Evolutionary conservation across 768 basidiomycete species (phyloP).

Genomic region (Xerocomus brunneocitrinus): DNA sequence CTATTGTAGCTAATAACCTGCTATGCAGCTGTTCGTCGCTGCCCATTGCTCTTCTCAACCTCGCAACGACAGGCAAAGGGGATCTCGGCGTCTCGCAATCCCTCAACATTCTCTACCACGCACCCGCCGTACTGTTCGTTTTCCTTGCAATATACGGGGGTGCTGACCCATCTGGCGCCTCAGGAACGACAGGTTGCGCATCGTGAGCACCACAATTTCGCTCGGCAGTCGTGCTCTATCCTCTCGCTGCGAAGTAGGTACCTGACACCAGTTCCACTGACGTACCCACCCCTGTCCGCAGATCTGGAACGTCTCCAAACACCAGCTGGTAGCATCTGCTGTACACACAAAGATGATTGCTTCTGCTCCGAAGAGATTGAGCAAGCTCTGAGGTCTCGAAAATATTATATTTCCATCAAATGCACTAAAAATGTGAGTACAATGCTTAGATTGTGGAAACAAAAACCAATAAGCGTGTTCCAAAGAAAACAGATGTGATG

Average conservation of each 20-base stretch:
- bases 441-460: conserved; percentile 2
- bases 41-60: conserved; percentile 34
- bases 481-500: neutral
- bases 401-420: conserved; percentile 11
- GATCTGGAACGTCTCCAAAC: conserved; percentile 55
- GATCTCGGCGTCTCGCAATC: conserved; percentile 45
- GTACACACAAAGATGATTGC: conserved; percentile 41
- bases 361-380: neutral
- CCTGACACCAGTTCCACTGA: neutral
- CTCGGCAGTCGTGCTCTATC: conserved; percentile 45
- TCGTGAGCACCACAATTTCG: conserved; percentile 49
- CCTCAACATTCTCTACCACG: conserved; percentile 50
- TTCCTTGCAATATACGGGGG: neutral
- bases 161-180: neutral
- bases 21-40: conserved; percentile 45
- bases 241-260: conserved; percentile 45
- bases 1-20: neutral
- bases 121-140: conserved; percentile 46
- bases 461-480: conserved; percentile 2
- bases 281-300: conserved; percentile 14
- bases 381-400: conserved; percentile 18
- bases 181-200: conserved; percentile 48
- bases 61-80: conserved; percentile 26
- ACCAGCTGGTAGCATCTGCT: conserved; percentile 51
- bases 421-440: conserved; percentile 7